Percentiles rank a stretch among this genome's conserved stretches.
Evolutionary conservation across 2,329 filamentous ascomycete genomes (phyloP).

Genomic region (Epicoccum nigrum): DNA sequence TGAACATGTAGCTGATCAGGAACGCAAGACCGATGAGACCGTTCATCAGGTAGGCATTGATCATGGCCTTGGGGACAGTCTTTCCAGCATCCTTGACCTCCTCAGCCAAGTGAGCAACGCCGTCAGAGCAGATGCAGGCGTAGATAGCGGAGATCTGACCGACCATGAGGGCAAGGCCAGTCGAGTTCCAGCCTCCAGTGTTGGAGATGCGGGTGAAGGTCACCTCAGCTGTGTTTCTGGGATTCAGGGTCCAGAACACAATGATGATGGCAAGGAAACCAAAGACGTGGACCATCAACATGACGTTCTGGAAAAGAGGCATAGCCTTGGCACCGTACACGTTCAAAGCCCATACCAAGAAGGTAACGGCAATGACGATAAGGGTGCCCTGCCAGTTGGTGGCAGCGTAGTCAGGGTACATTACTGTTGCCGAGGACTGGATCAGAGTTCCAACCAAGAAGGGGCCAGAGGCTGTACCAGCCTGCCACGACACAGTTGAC

Average conservation of each 20-base stretch:
- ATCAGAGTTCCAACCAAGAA: conserved; percentile 58
- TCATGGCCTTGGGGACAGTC: conserved; percentile 51
- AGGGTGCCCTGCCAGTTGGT: conserved; percentile 58
- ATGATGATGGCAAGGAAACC: conserved; percentile 54
- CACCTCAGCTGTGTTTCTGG: conserved; percentile 33
- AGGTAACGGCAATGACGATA: conserved; percentile 54
- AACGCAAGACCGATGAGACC: conserved; percentile 45
- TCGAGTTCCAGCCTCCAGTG: conserved; percentile 48
- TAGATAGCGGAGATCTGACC: conserved; percentile 50
- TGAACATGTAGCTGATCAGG: conserved; percentile 43
- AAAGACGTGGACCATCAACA: conserved; percentile 50
- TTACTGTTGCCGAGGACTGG: conserved; percentile 51
- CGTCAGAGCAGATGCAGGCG: conserved; percentile 47
- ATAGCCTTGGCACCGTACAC: conserved; percentile 39
- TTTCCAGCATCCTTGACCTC: conserved; percentile 52
- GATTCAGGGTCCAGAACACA: conserved; percentile 46
- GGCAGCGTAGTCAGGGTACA: conserved; percentile 51
- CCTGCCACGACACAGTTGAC: conserved; percentile 58
- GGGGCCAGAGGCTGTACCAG: conserved; percentile 55
- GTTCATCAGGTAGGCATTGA: conserved; percentile 51
- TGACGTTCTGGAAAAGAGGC: conserved; percentile 45
- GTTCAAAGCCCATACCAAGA: conserved; percentile 53
- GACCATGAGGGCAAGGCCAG: conserved; percentile 48
- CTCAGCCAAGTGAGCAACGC: conserved; percentile 52
- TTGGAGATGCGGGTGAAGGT: conserved; percentile 47